Conservation (phyloP, 495 filamentous ascomycete species). For the Xylaria castorea region DNA sequence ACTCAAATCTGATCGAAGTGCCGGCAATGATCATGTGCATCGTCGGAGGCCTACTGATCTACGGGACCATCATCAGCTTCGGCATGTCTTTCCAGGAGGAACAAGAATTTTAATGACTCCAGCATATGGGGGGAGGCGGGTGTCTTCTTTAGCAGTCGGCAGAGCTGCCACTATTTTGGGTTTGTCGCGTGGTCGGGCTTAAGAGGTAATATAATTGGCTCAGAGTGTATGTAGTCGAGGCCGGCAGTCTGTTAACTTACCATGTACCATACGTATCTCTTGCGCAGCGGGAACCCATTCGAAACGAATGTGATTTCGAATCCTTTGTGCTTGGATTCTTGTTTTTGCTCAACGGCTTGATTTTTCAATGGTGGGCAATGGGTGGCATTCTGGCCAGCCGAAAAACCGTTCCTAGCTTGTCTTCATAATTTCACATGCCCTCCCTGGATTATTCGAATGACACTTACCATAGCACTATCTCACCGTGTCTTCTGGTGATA, state of each 20-base stretch:
- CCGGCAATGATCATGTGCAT: constrained; percentile 97
- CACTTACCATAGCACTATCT: neutral
- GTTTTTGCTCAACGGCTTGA: neutral
- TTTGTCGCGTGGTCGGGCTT: neutral
- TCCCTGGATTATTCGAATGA: neutral
- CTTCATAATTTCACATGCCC: neutral
- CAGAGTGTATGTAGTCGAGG: constrained; percentile 8
- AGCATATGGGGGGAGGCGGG: neutral
- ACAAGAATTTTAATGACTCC: constrained; percentile 69
- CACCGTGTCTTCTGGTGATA: neutral
- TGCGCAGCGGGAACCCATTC: neutral
- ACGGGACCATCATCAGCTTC: constrained; percentile 97
- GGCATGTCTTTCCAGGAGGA: constrained; percentile 98
- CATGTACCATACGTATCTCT: constrained; percentile 19
- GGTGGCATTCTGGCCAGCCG: too few species aligned
- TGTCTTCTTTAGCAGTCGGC: neutral
- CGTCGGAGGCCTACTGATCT: constrained; percentile 89
- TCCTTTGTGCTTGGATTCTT: neutral
- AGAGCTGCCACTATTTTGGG: neutral
- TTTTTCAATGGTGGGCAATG: neutral
- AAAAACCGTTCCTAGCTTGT: neutral
- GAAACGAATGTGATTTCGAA: constrained; percentile 3
- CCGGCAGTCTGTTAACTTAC: constrained; percentile 20
- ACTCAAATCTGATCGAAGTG: constrained; percentile 76
- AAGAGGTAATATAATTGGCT: constrained; percentile 12